Percentiles rank a stretch among this genome's conserved stretches.
Evolutionary conservation across 495 filamentous ascomycete genomes (phyloP).

Genomic region (Penicilliopsis zonata): DNA sequence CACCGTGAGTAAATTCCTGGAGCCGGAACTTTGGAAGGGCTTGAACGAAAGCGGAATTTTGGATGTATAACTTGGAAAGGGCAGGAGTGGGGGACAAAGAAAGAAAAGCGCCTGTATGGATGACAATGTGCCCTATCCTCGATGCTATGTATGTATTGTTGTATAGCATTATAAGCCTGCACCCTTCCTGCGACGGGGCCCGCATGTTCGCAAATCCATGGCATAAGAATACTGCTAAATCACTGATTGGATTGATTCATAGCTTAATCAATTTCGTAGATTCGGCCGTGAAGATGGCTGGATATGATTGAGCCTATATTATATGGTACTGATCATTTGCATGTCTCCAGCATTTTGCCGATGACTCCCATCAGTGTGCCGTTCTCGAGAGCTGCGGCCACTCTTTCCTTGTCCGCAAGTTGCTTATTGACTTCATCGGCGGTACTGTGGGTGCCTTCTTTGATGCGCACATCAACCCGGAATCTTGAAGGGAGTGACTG

Average conservation of each 20-base stretch:
- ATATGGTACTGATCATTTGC: slow-evolving; percentile 25
- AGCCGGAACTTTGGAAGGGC: slow-evolving; percentile 81
- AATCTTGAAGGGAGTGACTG: slow-evolving; percentile 87
- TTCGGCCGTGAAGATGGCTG: too few relatives aligned
- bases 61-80: slow-evolving; percentile 42
- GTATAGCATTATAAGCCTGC: too few relatives aligned
- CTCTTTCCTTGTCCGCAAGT: slow-evolving; percentile 88
- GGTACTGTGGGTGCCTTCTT: slow-evolving; percentile 89
- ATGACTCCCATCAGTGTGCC: slow-evolving; percentile 76
- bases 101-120: too few relatives aligned
- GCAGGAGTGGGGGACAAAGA: too few relatives aligned
- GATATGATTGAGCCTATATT: too few relatives aligned
- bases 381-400: slow-evolving; percentile 91
- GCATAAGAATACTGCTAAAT: too few relatives aligned
- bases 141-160: too few relatives aligned
- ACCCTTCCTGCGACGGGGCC: too few relatives aligned
- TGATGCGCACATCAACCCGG: slow-evolving; percentile 84
- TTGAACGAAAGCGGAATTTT: slow-evolving; percentile 82
- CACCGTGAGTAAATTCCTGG: slow-evolving; percentile 86
- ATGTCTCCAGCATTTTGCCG: slow-evolving; percentile 86
- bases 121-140: too few relatives aligned
- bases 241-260: too few relatives aligned
- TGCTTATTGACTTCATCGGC: slow-evolving; percentile 95
- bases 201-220: too few relatives aligned
- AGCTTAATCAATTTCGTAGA: too few relatives aligned